Percentiles rank a stretch among this genome's conserved stretches.
Conservation (phyloP, 2,329 filamentous ascomycete species). For the Calonectria leucothoes region DNA sequence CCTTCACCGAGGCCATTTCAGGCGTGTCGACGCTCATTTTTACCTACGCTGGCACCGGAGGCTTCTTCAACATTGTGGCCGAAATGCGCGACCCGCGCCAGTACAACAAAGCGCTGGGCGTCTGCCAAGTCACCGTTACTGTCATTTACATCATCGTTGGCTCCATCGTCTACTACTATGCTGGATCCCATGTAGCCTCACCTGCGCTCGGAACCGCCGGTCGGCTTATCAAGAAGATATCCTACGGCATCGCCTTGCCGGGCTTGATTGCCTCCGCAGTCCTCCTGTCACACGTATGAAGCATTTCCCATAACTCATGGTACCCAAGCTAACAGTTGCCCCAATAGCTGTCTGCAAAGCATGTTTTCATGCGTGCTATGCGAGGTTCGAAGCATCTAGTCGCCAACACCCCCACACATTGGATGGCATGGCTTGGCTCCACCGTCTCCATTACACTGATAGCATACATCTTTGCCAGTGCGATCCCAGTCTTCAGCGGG, state of each 20-base stretch:
- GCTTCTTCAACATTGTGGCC: constrained; percentile 45
- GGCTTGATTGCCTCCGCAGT: constrained; percentile 38
- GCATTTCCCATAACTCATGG: no score
- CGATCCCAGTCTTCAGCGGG: background rate
- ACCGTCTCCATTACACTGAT: constrained; percentile 30
- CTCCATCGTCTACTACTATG: constrained; percentile 57
- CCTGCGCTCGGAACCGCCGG: constrained; percentile 59
- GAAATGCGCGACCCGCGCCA: constrained; percentile 46
- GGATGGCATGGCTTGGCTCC: constrained; percentile 43
- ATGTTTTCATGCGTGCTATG: constrained; percentile 42
- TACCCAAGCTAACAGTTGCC: background rate
- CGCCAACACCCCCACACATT: constrained; percentile 39
- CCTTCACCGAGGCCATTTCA: constrained; percentile 44
- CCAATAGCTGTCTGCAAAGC: constrained; percentile 30
- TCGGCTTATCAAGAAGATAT: constrained; percentile 52
- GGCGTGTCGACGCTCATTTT: constrained; percentile 49
- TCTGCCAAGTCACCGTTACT: constrained; percentile 41
- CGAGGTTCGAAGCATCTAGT: constrained; percentile 42
- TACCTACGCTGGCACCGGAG: constrained; percentile 48
- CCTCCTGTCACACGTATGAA: constrained; percentile 39
- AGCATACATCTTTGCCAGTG: constrained; percentile 38
- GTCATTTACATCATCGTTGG: constrained; percentile 46
- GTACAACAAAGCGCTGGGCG: constrained; percentile 38
- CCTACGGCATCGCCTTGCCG: constrained; percentile 51
- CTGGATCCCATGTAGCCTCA: constrained; percentile 57